Conservation (phyloP, 2,329 filamentous ascomycete genomes). For the Beauveria asiatica region DNA sequence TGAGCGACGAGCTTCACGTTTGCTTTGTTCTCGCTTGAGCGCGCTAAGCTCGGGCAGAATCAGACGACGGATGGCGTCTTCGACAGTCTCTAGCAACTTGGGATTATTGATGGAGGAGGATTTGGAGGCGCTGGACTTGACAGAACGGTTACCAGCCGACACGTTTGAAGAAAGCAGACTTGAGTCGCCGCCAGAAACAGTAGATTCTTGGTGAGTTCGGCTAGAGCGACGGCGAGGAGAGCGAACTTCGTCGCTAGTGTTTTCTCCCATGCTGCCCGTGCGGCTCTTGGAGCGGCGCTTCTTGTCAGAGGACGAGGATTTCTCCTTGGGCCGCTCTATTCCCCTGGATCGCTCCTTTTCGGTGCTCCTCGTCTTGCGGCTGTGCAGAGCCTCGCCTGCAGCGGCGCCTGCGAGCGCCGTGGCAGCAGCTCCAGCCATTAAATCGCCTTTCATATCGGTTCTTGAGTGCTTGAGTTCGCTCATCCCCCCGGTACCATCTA, state of each 20-base stretch:
- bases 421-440: conserved; percentile 30
- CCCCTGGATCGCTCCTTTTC: conserved; percentile 34
- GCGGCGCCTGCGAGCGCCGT: conserved; percentile 16
- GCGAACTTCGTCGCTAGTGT: conserved; percentile 36
- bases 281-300: conserved; percentile 36
- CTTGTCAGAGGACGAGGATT: conserved; percentile 38
- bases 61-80: conserved; percentile 82
- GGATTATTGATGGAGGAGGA: conserved; percentile 83
- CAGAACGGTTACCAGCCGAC: conserved; percentile 45
- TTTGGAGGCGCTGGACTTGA: conserved; percentile 45
- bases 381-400: conserved; percentile 23
- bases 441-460: conserved; percentile 28
- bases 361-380: conserved; percentile 35
- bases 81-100: conserved; percentile 80
- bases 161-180: conserved; percentile 46
- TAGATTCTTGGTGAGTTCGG: conserved; percentile 43
- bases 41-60: conserved; percentile 89
- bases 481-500: conserved; percentile 46
- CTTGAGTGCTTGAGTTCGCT: conserved; percentile 34
- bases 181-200: conserved; percentile 45
- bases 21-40: conserved; percentile 82
- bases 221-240: conserved; percentile 43
- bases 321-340: conserved; percentile 35
- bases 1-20: conserved; percentile 59
- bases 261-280: conserved; percentile 40